Conservation (phyloP, 2,329 filamentous ascomycete species). For the Cyphellophora attinorum region DNA sequence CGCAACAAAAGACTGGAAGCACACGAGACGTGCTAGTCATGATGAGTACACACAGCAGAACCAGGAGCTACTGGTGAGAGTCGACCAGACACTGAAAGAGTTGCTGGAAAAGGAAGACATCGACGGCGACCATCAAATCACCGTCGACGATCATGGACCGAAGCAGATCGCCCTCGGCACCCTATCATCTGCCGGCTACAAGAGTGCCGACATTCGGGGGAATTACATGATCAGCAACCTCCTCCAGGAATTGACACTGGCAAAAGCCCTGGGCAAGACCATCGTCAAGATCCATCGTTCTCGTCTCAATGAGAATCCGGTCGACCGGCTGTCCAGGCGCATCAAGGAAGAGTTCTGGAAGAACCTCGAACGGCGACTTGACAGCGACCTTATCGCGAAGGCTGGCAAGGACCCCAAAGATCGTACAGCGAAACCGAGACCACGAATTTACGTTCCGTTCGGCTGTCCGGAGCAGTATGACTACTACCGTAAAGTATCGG, state of each 20-base stretch:
- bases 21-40: constrained; percentile 32
- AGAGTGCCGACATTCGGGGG: constrained; percentile 81
- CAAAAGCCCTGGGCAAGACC: constrained; percentile 80
- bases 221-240: constrained; percentile 97
- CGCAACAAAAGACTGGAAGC: constrained; percentile 10
- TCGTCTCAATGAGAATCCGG: constrained; percentile 88
- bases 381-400: constrained; percentile 67
- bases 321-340: constrained; percentile 73
- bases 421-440: constrained; percentile 81
- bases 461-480: constrained; percentile 79
- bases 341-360: constrained; percentile 92
- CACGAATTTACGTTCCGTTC: constrained; percentile 80
- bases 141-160: constrained; percentile 87
- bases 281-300: constrained; percentile 86
- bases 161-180: constrained; percentile 86
- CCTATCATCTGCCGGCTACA: constrained; percentile 73
- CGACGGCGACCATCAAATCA: constrained; percentile 92
- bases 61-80: constrained; percentile 76
- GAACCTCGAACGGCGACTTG: constrained; percentile 78
- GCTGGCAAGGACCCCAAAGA: constrained; percentile 89
- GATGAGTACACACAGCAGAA: constrained; percentile 63
- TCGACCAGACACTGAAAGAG: constrained; percentile 70
- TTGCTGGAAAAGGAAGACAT: constrained; percentile 83
- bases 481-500: constrained; percentile 76
- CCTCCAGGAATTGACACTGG: constrained; percentile 85